Evolutionary conservation across 1,284 basidiomycete species (phyloP).

Genomic region (Cryptococcus amylolentus): DNA sequence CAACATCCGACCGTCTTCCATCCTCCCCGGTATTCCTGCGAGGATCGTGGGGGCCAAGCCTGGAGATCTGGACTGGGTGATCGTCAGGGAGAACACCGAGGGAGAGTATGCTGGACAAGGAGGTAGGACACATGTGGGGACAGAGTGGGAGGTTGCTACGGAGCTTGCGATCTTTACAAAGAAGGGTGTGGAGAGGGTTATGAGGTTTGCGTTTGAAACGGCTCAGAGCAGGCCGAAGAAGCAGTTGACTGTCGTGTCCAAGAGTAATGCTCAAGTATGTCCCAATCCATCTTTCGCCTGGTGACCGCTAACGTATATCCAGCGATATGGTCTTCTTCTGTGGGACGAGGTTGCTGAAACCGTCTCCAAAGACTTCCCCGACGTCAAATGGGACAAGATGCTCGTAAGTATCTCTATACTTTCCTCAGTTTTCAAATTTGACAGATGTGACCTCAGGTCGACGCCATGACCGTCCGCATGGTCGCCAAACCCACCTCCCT

Average conservation of each 20-base stretch:
- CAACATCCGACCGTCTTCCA: slow-evolving; percentile 56
- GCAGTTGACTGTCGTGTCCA: slow-evolving; percentile 57
- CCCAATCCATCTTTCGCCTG: too few species aligned
- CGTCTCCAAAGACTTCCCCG: slow-evolving; percentile 56
- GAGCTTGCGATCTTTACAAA: slow-evolving; percentile 55
- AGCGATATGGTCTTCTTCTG: slow-evolving; percentile 42
- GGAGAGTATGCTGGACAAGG: slow-evolving; percentile 59
- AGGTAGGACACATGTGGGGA: slow-evolving; percentile 49
- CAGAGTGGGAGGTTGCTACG: slow-evolving; percentile 45
- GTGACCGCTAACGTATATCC: neutral
- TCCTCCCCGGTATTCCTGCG: slow-evolving; percentile 55
- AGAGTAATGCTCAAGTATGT: slow-evolving; percentile 52
- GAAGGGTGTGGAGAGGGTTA: slow-evolving; percentile 54
- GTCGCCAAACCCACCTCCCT: slow-evolving; percentile 56
- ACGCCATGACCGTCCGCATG: slow-evolving; percentile 55
- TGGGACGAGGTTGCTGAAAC: slow-evolving; percentile 51
- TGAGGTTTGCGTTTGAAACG: slow-evolving; percentile 57
- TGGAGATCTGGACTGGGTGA: slow-evolving; percentile 55
- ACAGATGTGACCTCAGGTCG: slow-evolving; percentile 54
- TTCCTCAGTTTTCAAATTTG: neutral
- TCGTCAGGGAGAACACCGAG: slow-evolving; percentile 58
- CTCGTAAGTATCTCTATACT: slow-evolving; percentile 28
- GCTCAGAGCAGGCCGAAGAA: slow-evolving; percentile 55
- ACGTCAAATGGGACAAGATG: slow-evolving; percentile 57
- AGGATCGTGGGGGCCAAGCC: slow-evolving; percentile 48